phyloP scores from a whole-genome alignment of 2,329 filamentous ascomycete genomes.

The Colletotrichum gigasporum region DNA sequence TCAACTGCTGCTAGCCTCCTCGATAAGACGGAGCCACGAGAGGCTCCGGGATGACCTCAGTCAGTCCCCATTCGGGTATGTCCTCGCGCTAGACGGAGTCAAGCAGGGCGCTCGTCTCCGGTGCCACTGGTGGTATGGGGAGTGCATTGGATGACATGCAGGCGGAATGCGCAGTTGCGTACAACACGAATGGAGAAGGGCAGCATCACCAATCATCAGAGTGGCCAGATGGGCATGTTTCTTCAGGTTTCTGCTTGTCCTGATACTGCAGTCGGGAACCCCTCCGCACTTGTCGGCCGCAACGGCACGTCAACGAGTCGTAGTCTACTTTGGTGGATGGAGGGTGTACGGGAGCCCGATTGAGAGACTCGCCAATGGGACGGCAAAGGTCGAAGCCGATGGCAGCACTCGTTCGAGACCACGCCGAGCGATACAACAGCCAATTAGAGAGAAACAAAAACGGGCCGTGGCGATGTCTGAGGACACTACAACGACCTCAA shows the following conservation, averaged over 20 bases:
- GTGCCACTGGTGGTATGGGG: background rate
- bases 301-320: background rate
- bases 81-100: constrained; percentile 22
- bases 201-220: background rate
- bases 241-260: background rate
- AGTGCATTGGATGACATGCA: constrained; percentile 16
- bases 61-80: constrained; percentile 22
- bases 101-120: background rate
- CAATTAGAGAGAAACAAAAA: background rate
- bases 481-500: background rate
- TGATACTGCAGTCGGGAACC: background rate
- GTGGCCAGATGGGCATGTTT: constrained; percentile 2
- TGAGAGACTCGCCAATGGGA: background rate
- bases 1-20: background rate
- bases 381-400: background rate
- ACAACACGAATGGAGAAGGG: background rate
- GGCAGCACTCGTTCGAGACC: background rate
- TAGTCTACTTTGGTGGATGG: background rate
- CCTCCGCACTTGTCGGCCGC: background rate
- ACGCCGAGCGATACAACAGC: background rate
- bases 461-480: background rate
- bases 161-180: constrained; percentile 1
- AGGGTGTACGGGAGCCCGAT: background rate
- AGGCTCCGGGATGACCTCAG: constrained; percentile 28
- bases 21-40: constrained; percentile 13